Evolutionary conservation across 176 grass and related monocot species (phyloP).

Genomic region (Oropetium thomaeum): DNA sequence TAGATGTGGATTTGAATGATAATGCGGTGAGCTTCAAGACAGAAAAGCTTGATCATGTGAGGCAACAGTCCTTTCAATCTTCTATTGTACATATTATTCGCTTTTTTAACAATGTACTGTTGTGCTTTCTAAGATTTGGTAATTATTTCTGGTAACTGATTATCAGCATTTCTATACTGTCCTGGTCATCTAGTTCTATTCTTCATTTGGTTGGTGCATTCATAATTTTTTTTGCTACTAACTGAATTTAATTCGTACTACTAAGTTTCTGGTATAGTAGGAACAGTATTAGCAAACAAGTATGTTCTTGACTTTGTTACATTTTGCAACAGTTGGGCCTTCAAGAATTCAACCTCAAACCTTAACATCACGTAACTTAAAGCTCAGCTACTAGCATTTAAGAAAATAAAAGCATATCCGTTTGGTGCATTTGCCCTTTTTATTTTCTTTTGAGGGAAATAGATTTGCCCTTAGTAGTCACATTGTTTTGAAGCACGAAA

Average conservation of each 20-base stretch:
- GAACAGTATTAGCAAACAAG: background rate
- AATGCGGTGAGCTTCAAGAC: constrained; percentile 44
- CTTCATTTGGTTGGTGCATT: background rate
- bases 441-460: background rate
- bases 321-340: background rate
- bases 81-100: background rate
- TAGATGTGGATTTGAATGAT: constrained; percentile 40
- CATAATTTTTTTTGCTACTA: background rate
- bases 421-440: background rate
- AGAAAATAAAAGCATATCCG: background rate
- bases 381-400: background rate
- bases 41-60: constrained; percentile 70
- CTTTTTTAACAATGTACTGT: constrained; percentile 2
- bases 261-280: background rate
- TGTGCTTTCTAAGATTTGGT: background rate
- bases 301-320: background rate
- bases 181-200: background rate
- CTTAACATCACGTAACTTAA: background rate
- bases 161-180: constrained; percentile 6
- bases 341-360: background rate
- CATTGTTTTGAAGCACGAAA: constrained; percentile 7
- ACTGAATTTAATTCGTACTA: background rate
- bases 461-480: background rate
- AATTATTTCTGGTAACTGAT: background rate
- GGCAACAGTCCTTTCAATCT: constrained; percentile 43